Evolutionary conservation across 306 rosid species (phyloP).

Genomic region (Acacia melanoxylon): DNA sequence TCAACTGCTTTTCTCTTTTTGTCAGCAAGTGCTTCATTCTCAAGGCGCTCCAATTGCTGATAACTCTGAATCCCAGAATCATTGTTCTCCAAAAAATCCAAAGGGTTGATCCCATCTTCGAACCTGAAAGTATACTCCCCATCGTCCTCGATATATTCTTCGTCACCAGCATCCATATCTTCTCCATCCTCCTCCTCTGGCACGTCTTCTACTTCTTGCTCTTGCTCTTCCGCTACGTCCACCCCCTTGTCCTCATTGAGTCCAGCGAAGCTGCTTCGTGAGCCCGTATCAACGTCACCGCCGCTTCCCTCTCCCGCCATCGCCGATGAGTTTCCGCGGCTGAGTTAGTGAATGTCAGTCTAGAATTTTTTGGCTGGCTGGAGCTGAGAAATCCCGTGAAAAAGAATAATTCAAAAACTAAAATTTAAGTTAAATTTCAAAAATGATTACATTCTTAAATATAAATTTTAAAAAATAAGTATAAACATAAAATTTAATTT

Average conservation of each 20-base stretch:
- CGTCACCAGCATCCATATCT: conserved; percentile 43
- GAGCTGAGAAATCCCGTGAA: not conserved
- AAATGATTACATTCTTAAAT: no score
- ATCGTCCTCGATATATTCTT: conserved; percentile 43
- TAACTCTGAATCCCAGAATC: conserved; percentile 52
- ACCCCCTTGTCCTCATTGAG: not conserved
- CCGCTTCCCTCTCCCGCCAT: conserved; percentile 21
- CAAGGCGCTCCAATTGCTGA: conserved; percentile 63
- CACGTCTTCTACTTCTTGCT: not conserved
- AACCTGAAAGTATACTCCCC: conserved; percentile 62
- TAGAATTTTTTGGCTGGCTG: not conserved
- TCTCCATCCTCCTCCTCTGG: conserved; percentile 18
- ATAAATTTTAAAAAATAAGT: no score
- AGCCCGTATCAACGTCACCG: not conserved
- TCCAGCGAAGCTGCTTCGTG: not conserved
- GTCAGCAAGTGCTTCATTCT: conserved; percentile 68
- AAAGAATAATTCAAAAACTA: not conserved
- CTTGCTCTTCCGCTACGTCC: not conserved
- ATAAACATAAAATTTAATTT: no score
- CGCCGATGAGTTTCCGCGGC: not conserved
- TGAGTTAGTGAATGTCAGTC: not conserved
- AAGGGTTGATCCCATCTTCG: conserved; percentile 58
- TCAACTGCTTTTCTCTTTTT: conserved; percentile 63
- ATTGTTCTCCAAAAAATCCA: conserved; percentile 58
- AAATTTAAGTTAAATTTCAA: no score